These are phyloP conservation scores for Podaxis sp. DNA, from an alignment of 768 basidiomycete genomes.

Conservation along the genomic window DNA sequence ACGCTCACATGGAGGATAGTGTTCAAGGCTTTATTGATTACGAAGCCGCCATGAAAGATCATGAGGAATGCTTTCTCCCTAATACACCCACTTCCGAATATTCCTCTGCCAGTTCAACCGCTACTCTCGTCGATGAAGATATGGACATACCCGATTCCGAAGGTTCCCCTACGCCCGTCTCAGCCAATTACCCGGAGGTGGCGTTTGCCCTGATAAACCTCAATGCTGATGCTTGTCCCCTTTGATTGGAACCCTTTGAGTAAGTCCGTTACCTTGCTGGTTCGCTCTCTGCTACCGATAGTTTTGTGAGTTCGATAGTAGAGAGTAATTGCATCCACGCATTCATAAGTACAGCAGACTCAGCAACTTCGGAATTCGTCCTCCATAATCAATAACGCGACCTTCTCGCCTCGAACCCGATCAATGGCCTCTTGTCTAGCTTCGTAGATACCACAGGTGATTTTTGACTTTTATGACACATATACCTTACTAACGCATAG, in stretches of 20 bases:
- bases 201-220: not conserved
- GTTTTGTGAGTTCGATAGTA: not conserved
- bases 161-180: not conserved
- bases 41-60: not conserved
- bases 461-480: too few species aligned
- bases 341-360: too few species aligned
- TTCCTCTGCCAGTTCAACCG: not conserved
- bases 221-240: not conserved
- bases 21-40: not conserved
- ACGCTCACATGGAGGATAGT: not conserved
- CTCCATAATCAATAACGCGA: too few species aligned
- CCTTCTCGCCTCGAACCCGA: too few species aligned
- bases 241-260: not conserved
- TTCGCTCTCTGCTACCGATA: not conserved
- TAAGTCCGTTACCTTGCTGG: not conserved
- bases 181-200: not conserved
- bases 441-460: too few species aligned
- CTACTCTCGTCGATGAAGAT: constrained; percentile 1
- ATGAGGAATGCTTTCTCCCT: not conserved
- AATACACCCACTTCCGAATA: not conserved
- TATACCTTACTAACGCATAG: too few species aligned
- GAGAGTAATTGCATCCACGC: too few species aligned
- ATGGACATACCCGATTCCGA: not conserved
- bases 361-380: too few species aligned
- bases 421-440: too few species aligned